Evolutionary conservation across 2,329 filamentous ascomycete genomes (phyloP).

Genomic region (Pseudogymnoascus sp.): DNA sequence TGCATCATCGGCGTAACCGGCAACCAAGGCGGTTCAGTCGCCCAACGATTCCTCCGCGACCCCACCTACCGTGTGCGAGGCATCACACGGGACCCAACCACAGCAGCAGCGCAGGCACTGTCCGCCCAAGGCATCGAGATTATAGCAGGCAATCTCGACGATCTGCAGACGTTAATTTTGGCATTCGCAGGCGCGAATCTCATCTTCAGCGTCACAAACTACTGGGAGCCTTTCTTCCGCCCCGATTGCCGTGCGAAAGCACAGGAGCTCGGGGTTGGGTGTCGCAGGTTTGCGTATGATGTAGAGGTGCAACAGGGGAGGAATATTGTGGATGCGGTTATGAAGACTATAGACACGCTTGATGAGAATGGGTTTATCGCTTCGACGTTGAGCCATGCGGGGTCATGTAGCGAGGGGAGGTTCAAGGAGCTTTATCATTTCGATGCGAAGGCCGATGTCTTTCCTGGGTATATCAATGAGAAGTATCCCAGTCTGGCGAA

Average conservation of each 20-base stretch:
- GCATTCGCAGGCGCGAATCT: constrained; percentile 40
- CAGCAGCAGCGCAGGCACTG: constrained; percentile 31
- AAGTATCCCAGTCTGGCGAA: constrained; percentile 37
- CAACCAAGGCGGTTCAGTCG: constrained; percentile 44
- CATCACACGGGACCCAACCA: constrained; percentile 37
- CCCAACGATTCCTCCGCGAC: constrained; percentile 34
- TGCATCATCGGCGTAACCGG: constrained; percentile 39
- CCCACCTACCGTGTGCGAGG: constrained; percentile 37
- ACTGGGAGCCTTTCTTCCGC: constrained; percentile 45
- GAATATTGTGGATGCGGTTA: constrained; percentile 49
- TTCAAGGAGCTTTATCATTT: constrained; percentile 46
- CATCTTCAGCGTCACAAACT: constrained; percentile 50
- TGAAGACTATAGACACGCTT: constrained; percentile 33
- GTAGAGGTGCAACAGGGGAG: constrained; percentile 44
- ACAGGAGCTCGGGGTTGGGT: constrained; percentile 33
- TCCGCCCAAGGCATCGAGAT: constrained; percentile 35
- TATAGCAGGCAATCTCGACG: constrained; percentile 37
- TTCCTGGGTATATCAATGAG: constrained; percentile 35
- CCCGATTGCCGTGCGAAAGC: constrained; percentile 36
- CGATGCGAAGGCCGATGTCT: constrained; percentile 46
- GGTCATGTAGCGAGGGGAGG: constrained; percentile 38
- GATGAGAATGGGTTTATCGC: constrained; percentile 39
- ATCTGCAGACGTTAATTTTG: constrained; percentile 29
- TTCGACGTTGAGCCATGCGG: constrained; percentile 44
- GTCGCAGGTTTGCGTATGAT: constrained; percentile 39